Evolutionary conservation across 345 rosid species (phyloP).

Genomic region (Anastatica hierochuntica): DNA sequence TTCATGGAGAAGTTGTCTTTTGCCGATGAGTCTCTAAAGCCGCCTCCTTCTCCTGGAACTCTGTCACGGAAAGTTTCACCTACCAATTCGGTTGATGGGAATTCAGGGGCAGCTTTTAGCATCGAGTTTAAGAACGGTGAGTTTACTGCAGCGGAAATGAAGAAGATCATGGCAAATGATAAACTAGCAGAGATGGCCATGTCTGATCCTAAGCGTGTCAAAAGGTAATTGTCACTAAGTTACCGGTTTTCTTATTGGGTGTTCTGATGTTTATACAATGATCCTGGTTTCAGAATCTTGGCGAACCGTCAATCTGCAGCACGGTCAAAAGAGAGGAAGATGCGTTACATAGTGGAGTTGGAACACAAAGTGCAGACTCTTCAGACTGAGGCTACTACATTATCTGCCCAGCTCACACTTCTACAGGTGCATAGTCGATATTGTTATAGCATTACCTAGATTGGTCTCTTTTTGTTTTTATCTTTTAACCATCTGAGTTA

Average conservation of each 20-base stretch:
- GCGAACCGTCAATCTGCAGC: conserved; percentile 96
- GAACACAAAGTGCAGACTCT: conserved; percentile 96
- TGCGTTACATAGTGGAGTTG: conserved; percentile 83
- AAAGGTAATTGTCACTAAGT: conserved; percentile 38
- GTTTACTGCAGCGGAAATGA: conserved; percentile 69
- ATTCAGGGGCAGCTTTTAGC: conserved; percentile 49
- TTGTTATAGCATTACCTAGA: not conserved
- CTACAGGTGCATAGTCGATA: conserved; percentile 44
- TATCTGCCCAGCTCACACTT: conserved; percentile 91
- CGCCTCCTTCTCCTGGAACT: conserved; percentile 71
- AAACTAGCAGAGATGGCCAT: conserved; percentile 89
- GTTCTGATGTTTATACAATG: not conserved
- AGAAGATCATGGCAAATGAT: conserved; percentile 93
- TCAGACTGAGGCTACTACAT: conserved; percentile 92
- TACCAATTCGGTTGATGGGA: conserved; percentile 53
- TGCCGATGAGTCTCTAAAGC: conserved; percentile 63
- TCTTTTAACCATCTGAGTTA: not conserved
- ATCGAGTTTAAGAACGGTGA: conserved; percentile 88
- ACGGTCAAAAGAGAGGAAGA: conserved; percentile 91
- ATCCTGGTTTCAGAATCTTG: conserved; percentile 46
- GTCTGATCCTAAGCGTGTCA: conserved; percentile 81
- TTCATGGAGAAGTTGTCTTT: conserved; percentile 75
- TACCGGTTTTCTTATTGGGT: too few relatives aligned
- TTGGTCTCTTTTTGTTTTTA: not conserved
- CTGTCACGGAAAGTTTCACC: conserved; percentile 64